These are phyloP conservation scores for Crucibulum laeve DNA, from an alignment of 768 basidiomycete species.

Conservation along the genomic window DNA sequence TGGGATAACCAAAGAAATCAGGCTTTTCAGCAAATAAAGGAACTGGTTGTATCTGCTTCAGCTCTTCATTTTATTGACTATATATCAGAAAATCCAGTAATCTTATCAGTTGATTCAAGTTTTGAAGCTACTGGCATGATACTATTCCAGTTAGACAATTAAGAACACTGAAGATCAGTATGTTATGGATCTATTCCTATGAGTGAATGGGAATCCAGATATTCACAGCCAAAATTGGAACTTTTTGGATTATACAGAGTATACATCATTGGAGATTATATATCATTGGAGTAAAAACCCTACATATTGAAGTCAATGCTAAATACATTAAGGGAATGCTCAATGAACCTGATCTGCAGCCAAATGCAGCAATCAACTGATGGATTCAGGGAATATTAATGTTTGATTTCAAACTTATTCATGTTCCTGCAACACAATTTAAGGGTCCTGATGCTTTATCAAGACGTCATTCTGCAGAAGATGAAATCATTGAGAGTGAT, in stretches of 20 bases:
- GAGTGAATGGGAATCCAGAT: conserved; percentile 20
- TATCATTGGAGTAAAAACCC: conserved; percentile 19
- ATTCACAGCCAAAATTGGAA: conserved; percentile 28
- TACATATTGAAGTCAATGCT: conserved; percentile 28
- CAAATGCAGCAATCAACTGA: conserved; percentile 23
- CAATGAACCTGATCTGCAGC: conserved; percentile 25
- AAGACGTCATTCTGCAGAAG: conserved; percentile 12
- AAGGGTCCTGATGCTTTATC: conserved; percentile 35
- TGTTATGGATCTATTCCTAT: conserved; percentile 27
- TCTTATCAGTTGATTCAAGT: conserved; percentile 27
- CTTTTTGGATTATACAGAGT: conserved; percentile 24
- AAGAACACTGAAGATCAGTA: conserved; percentile 14
- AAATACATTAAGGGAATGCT: conserved; percentile 29
- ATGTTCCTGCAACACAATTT: conserved; percentile 25
- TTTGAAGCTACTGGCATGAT: conserved; percentile 24
- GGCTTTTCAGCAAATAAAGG: conserved; percentile 17
- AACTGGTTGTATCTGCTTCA: conserved; percentile 10
- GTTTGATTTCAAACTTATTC: conserved; percentile 26
- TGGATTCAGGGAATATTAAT: conserved; percentile 28
- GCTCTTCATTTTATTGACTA: conserved; percentile 27
- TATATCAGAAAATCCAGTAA: conserved; percentile 13
- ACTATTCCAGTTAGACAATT: conserved; percentile 22
- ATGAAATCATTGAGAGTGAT: conserved; percentile 11
- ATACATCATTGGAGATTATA: conserved; percentile 19
- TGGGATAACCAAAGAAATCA: conserved; percentile 16